Evolutionary conservation across 192 early-diverging fungal genomes (phyloP), one percentile per base, ranked within the genome.

Genomic region (Chytriomyces hyalinus): DNA sequence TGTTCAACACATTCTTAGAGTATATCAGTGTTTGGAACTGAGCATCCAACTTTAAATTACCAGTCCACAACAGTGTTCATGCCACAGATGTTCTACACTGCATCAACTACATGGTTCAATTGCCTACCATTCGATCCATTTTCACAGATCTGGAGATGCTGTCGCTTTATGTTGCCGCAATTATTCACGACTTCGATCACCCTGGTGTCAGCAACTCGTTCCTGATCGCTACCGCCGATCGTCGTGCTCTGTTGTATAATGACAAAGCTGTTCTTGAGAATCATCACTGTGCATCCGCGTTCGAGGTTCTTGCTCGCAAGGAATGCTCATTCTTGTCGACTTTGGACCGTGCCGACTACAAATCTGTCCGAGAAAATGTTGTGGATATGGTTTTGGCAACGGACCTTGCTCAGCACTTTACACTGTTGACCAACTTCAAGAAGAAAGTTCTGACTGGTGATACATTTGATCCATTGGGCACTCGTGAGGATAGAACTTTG

Each of bases 101-200:
- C 71, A 85, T 88, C 61, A 79, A 88, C 81, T 81, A 84, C 80
- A 51, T 88, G 36, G 67, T 78, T 10, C 67, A 64, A 43, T 66
- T 80, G 6, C 81, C 81, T 0, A 65, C 68, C 24, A 65, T 88
- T 13, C 45, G 68, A 57, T 73, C 66, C 36, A 71, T 81, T 60
- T 88, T 88, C 74, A 80, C 80, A 22, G 87, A 88, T 75, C 49
- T 84, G 49, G 87, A 88, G 46, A 44, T 83, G 43, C 76, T 88
- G n/a, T 65, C 85, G 3, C 76, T 85, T 61, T 85, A 84, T 75
- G 46, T 89, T 24, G 87, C 88, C 2, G 89, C 89, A 13, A 53
- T 80, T n/a, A 83, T 90, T 49, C 89, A 90, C 81, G 89, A 90
- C 80, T 85, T 81, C 69, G 89, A 88, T 69, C 89, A 90, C 71